Conservation (phyloP, 352 stramenopile genomes). For the Globisporangium heterothallicum region DNA sequence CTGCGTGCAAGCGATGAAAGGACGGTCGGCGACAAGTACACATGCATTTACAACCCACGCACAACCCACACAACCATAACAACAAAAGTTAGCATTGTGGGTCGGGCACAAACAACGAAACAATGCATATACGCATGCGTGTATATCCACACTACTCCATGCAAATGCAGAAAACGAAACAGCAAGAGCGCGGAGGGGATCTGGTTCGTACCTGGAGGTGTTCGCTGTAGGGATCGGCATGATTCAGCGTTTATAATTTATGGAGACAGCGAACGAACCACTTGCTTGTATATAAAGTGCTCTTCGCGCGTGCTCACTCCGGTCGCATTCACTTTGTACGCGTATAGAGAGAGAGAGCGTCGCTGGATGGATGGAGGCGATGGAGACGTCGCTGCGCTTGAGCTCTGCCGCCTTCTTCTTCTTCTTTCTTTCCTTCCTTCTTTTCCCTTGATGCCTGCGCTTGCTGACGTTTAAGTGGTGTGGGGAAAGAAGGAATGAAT, state of each 20-base stretch:
- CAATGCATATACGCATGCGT: no score
- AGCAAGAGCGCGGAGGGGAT: no score
- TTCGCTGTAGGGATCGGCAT: slow-evolving; percentile 13
- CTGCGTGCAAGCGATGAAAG: slow-evolving; percentile 2
- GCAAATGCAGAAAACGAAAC: no score
- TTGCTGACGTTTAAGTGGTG: not conserved
- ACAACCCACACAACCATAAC: not conserved
- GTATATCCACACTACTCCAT: no score
- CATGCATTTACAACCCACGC: not conserved
- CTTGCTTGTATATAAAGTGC: no score
- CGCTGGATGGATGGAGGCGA: not conserved
- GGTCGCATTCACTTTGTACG: no score
- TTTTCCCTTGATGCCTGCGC: not conserved
- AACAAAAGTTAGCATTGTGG: not conserved
- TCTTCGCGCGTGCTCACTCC: no score
- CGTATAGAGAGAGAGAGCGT: no score
- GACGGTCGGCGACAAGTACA: not conserved
- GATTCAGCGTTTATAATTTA: not conserved
- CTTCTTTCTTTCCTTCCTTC: not conserved
- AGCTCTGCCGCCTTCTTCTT: not conserved
- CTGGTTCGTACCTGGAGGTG: slow-evolving; percentile 10
- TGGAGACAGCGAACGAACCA: no score
- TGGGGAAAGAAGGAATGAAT: not conserved
- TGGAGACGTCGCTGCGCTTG: not conserved
- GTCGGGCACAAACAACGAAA: no score